These are phyloP conservation scores for Mycena latifolia DNA, from an alignment of 768 basidiomycete genomes.

Conservation along the genomic window DNA sequence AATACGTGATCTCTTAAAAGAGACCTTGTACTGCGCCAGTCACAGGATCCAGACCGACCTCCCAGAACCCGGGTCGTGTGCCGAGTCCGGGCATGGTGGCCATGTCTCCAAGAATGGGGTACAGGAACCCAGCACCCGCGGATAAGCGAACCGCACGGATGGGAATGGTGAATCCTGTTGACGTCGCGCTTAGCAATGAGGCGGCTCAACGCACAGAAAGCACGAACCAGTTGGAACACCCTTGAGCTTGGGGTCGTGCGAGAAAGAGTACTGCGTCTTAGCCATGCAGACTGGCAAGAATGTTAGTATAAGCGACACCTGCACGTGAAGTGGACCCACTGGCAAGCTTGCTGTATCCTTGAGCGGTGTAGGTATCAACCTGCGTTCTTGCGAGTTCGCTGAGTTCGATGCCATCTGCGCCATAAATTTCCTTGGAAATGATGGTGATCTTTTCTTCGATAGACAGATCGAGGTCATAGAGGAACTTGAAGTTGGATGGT, in stretches of 20 bases:
- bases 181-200: constrained; percentile 5
- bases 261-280: constrained; percentile 98
- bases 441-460: constrained; percentile 91
- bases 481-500: constrained; percentile 89
- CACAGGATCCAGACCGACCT: constrained; percentile 84
- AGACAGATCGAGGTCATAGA: constrained; percentile 87
- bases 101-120: constrained; percentile 97
- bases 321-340: constrained; percentile 61
- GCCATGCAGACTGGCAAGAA: constrained; percentile 87
- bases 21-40: constrained; percentile 88
- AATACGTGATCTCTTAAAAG: constrained; percentile 64
- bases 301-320: constrained; percentile 15
- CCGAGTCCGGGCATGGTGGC: constrained; percentile 98
- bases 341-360: constrained; percentile 84
- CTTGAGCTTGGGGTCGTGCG: constrained; percentile 92
- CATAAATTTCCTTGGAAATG: constrained; percentile 93
- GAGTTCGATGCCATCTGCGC: constrained; percentile 90
- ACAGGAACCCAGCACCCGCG: constrained; percentile 96
- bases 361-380: constrained; percentile 90
- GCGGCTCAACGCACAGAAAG: constrained; percentile 6
- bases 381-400: constrained; percentile 89
- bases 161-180: constrained; percentile 88
- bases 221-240: constrained; percentile 82
- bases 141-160: constrained; percentile 90
- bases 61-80: constrained; percentile 95